Percentiles rank a stretch among this genome's conserved stretches.
Evolutionary conservation across 495 filamentous ascomycete genomes (phyloP).

Genomic region (Daldinia bambusicola): DNA sequence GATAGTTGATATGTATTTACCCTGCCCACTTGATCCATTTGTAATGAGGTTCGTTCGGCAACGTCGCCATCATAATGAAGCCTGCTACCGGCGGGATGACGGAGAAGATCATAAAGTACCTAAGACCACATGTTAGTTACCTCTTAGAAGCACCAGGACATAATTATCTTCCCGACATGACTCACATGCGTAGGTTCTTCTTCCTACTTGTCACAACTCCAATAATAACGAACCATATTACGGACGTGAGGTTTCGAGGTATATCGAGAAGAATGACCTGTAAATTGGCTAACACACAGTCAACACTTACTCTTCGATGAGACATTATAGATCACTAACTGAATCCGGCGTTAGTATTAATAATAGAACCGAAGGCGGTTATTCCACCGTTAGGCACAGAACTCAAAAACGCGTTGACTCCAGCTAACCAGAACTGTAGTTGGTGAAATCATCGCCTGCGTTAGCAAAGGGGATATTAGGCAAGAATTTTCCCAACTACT

Average conservation of each 20-base stretch:
- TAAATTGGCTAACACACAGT: conserved; percentile 36
- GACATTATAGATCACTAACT: conserved; percentile 18
- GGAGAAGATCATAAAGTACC: conserved; percentile 50
- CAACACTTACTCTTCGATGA: neutral
- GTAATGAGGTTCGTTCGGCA: conserved; percentile 48
- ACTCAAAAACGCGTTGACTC: conserved; percentile 58
- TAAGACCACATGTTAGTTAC: conserved; percentile 13
- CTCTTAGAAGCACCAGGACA: neutral
- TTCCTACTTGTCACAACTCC: conserved; percentile 42
- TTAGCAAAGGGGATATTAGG: neutral
- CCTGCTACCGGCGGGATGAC: conserved; percentile 46
- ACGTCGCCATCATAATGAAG: conserved; percentile 44
- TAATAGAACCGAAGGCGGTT: conserved; percentile 60
- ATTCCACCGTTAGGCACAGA: conserved; percentile 63
- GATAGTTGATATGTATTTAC: conserved; percentile 29
- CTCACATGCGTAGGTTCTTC: conserved; percentile 49
- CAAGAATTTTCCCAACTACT: neutral
- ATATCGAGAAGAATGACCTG: conserved; percentile 49
- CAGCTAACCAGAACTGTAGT: conserved; percentile 54
- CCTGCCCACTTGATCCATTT: conserved; percentile 49
- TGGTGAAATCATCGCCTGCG: conserved; percentile 13
- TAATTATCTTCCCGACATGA: neutral
- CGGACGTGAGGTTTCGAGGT: conserved; percentile 42
- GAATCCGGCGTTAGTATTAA: conserved; percentile 61
- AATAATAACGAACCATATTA: conserved; percentile 46